Conservation (phyloP, 306 rosid species). For the Cicer chorassanicum region DNA sequence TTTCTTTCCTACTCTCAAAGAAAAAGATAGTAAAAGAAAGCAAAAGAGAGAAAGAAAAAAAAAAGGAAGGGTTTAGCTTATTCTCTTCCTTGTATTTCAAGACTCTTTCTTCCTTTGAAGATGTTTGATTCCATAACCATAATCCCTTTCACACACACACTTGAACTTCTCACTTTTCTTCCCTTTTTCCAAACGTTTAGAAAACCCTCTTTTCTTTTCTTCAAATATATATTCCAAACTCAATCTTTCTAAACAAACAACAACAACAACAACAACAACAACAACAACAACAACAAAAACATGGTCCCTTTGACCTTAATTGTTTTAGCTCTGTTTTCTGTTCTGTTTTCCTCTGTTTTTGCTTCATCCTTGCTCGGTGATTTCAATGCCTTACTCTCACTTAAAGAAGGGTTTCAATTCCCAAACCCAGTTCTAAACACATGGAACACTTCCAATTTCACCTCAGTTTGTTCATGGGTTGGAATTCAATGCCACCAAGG, state of each 20-base stretch:
- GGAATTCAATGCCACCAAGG: slow-evolving; percentile 66
- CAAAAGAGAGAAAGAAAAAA: slow-evolving; percentile 30
- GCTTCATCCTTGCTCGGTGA: slow-evolving; percentile 68
- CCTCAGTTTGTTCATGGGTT: slow-evolving; percentile 75
- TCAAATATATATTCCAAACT: slow-evolving; percentile 55
- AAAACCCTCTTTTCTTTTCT: slow-evolving; percentile 54
- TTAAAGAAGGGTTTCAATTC: slow-evolving; percentile 67
- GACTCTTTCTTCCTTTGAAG: slow-evolving; percentile 59
- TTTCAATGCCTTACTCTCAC: slow-evolving; percentile 62
- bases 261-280: no score
- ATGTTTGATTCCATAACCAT: slow-evolving; percentile 74
- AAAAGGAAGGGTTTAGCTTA: slow-evolving; percentile 59
- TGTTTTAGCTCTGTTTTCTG: slow-evolving; percentile 60
- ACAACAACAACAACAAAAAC: slow-evolving; percentile 3
- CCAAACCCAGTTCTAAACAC: slow-evolving; percentile 57
- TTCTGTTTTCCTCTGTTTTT: slow-evolving; percentile 54
- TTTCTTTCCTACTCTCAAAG: slow-evolving; percentile 49
- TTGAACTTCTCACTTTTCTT: slow-evolving; percentile 62
- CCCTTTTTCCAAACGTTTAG: slow-evolving; percentile 56
- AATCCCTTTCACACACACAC: slow-evolving; percentile 47
- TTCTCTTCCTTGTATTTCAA: slow-evolving; percentile 84
- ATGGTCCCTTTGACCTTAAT: slow-evolving; percentile 61
- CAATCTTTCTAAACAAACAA: slow-evolving; percentile 51
- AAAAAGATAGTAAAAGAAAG: slow-evolving; percentile 53
- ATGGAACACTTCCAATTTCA: slow-evolving; percentile 60